A percentile compares a stretch with the other conserved stretches of the same genome.
phyloP scores from a whole-genome alignment of 257 asterid genomes.

The Penstemon newberryi region DNA sequence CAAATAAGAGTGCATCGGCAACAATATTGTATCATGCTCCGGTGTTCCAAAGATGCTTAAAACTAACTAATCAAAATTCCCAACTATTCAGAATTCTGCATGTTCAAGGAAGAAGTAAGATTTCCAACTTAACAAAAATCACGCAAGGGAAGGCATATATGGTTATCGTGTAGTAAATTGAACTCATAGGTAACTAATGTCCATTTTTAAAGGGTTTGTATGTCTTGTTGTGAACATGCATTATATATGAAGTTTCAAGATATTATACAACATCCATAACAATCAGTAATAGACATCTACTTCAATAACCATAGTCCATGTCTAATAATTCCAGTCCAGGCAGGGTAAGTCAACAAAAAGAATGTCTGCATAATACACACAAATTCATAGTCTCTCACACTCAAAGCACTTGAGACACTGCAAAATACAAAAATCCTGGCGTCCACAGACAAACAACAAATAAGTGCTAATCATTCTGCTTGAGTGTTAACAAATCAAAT shows the following conservation, averaged over 20 bases:
- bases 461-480: not conserved
- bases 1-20: not conserved
- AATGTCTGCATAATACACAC: too few species aligned
- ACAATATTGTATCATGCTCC: not conserved
- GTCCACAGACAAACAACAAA: too few species aligned
- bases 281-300: constrained; percentile 1
- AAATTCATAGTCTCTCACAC: too few species aligned
- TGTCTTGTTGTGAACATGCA: constrained; percentile 6
- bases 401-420: too few species aligned
- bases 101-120: not conserved
- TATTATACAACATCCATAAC: not conserved
- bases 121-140: not conserved
- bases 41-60: not conserved
- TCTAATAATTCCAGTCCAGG: too few species aligned
- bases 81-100: not conserved
- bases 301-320: too few species aligned
- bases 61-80: not conserved
- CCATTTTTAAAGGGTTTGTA: constrained; percentile 1
- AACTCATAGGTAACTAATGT: not conserved
- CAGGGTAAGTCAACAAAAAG: too few species aligned
- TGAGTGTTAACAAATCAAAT: not conserved
- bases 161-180: too few species aligned
- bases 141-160: not conserved
- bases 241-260: constrained; percentile 5
- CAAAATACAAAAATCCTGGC: too few species aligned